These are phyloP conservation scores for Ambrosia trifida DNA, from an alignment of 129 eudicot species.

Conservation along the genomic window DNA sequence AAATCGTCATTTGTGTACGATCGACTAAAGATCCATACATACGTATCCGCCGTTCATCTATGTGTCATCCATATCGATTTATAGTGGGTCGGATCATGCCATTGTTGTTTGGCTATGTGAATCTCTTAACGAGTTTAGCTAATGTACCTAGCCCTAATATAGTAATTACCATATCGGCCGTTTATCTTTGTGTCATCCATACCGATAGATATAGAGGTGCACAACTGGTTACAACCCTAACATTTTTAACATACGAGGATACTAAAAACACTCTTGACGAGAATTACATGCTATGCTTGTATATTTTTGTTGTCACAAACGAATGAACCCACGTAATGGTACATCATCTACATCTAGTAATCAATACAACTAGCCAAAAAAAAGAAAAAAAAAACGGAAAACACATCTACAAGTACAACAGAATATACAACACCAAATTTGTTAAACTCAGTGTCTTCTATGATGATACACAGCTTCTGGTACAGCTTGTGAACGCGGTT, in stretches of 20 bases:
- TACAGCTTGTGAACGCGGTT: slow-evolving; percentile 59
- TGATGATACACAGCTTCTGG: slow-evolving; percentile 52
- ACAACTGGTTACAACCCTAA: not conserved
- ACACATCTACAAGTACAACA: slow-evolving; percentile 27
- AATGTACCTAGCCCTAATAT: too few species aligned
- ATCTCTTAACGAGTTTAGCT: too few species aligned
- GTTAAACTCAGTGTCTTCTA: slow-evolving; percentile 41
- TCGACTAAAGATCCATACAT: too few species aligned
- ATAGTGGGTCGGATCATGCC: too few species aligned
- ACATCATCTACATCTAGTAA: slow-evolving; percentile 22
- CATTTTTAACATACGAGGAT: not conserved
- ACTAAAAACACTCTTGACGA: slow-evolving; percentile 18
- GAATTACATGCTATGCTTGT: slow-evolving; percentile 28
- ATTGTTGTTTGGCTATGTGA: too few species aligned
- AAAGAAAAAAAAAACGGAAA: not conserved
- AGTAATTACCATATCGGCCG: too few species aligned
- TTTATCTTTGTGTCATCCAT: too few species aligned
- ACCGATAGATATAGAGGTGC: too few species aligned
- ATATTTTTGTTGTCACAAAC: slow-evolving; percentile 26
- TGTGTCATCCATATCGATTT: too few species aligned
- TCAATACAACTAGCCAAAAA: slow-evolving; percentile 24
- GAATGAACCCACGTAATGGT: slow-evolving; percentile 5
- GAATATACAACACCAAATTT: slow-evolving; percentile 28
- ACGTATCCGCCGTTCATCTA: too few species aligned
- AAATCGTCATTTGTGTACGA: too few species aligned